Evolutionary conservation across 441 rosid genomes (phyloP).

Genomic region (Adansonia grandidieri): DNA sequence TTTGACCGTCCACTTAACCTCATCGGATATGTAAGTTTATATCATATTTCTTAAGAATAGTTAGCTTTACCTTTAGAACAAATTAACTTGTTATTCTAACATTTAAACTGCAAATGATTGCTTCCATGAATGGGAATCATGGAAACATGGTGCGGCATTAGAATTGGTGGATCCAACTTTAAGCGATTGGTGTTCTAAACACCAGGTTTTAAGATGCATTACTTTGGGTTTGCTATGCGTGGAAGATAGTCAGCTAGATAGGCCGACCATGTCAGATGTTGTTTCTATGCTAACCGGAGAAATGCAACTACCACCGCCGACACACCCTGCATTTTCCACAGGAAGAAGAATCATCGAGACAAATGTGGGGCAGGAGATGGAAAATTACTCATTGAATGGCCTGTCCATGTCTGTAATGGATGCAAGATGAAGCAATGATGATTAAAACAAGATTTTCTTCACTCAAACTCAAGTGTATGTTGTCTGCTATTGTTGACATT

Average conservation of each 20-base stretch:
- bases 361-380: background rate
- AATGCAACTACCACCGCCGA: slow-evolving; percentile 13
- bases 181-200: background rate
- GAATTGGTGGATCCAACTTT: slow-evolving; percentile 19
- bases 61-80: background rate
- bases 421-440: slow-evolving; percentile 8
- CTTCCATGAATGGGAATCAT: slow-evolving; percentile 28
- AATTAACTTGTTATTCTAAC: background rate
- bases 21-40: slow-evolving; percentile 24
- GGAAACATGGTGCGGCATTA: slow-evolving; percentile 15
- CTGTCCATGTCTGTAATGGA: background rate
- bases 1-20: slow-evolving; percentile 20
- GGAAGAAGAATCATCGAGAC: background rate
- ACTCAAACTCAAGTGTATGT: background rate
- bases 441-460: background rate
- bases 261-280: slow-evolving; percentile 30
- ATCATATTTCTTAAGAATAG: background rate
- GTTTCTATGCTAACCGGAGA: slow-evolving; percentile 19
- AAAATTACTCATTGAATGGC: background rate
- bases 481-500: no score
- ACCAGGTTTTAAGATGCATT: slow-evolving; percentile 23
- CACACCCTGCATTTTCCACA: background rate
- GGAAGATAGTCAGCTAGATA: slow-evolving; percentile 17
- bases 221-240: slow-evolving; percentile 26
- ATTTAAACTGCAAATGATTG: background rate